phyloP scores from a whole-genome alignment of 768 basidiomycete species.

The Favolaschia claudopus region DNA sequence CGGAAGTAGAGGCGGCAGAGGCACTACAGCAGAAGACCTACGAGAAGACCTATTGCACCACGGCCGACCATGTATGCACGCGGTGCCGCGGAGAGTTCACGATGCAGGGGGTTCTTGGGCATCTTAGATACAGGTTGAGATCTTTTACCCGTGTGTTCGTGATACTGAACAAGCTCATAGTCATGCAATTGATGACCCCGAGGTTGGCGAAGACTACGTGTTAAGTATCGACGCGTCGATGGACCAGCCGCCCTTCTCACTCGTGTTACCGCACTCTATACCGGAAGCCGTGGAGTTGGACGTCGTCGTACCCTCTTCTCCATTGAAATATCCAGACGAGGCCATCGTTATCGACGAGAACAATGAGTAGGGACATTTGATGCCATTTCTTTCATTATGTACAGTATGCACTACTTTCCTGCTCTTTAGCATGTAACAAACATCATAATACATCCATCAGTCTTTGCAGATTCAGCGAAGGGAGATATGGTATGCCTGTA shows the following conservation, averaged over 20 bases:
- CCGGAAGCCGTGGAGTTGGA: slow-evolving; percentile 18
- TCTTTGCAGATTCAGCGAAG: neutral
- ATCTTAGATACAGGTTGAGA: slow-evolving; percentile 23
- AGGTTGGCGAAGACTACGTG: slow-evolving; percentile 26
- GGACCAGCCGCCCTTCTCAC: slow-evolving; percentile 30
- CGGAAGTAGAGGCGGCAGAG: slow-evolving; percentile 24
- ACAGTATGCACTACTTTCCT: neutral
- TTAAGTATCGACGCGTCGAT: slow-evolving; percentile 31
- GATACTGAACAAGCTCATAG: slow-evolving; percentile 3
- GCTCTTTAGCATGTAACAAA: neutral
- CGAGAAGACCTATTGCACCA: neutral
- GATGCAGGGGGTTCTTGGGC: slow-evolving; percentile 16
- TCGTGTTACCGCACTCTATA: slow-evolving; percentile 25
- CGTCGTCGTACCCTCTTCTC: too few species aligned
- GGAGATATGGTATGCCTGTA: slow-evolving; percentile 3
- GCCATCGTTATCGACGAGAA: neutral
- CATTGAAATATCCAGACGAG: neutral
- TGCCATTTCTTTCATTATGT: slow-evolving; percentile 1
- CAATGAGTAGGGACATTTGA: slow-evolving; percentile 6
- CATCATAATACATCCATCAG: neutral
- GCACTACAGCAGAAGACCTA: slow-evolving; percentile 18
- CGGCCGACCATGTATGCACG: slow-evolving; percentile 20
- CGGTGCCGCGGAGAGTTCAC: slow-evolving; percentile 23
- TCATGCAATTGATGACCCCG: slow-evolving; percentile 22
- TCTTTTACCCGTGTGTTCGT: neutral